Base-by-base conservation (phyloP, 306 rosid species). In the Prosopis cineraria region DNA sequence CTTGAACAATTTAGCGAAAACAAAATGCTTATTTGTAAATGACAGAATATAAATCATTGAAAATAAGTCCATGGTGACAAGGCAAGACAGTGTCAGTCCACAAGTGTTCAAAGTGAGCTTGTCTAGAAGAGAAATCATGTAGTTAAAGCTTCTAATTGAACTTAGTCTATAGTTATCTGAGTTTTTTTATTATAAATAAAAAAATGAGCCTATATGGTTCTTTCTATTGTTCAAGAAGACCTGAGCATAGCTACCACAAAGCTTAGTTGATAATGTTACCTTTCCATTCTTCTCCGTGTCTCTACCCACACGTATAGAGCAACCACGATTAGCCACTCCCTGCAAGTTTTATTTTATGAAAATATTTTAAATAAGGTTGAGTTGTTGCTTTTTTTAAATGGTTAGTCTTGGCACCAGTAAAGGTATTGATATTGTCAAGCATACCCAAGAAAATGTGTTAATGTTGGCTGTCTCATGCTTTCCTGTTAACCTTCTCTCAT, bases 291-390 rank as follows among this genome's bases (percentile, higher is more conserved):
- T 82, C 90, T 93, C 96, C 6, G 98, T 96, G 74, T 90, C 97
- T 43, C 98, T 91, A 39, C 99, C 99, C 77, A 96, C 99, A 83
- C 99, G 99, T 79, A 96, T 90, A 5, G 99, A 96, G 89, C 96
- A 90, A 71, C 99, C 97, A 43, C 99, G 98, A 76, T 96, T 96
- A 78, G 99, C 99, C 82, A 96, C 99, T 71, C 99, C 99, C 98
- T 96, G 88, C 77, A 74, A 45, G 56, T 79, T 36, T 74, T 78
- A 86, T 74, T 76, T n/a, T 27, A 44, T 77, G n/a, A 73, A 79
- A 10, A 66, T 77, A 55, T 75, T 78, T 63, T 20, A 19, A 39
- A 83, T 19, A 60, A 39, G 7, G 56, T 24, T 12, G 29, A 64
- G 41, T 17, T 39, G 22, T 39, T 75, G 31, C 34, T 68, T 69